These are phyloP conservation scores for Coemansia sp. DNA, from an alignment of 192 early-diverging fungal species.

Conservation along the genomic window DNA sequence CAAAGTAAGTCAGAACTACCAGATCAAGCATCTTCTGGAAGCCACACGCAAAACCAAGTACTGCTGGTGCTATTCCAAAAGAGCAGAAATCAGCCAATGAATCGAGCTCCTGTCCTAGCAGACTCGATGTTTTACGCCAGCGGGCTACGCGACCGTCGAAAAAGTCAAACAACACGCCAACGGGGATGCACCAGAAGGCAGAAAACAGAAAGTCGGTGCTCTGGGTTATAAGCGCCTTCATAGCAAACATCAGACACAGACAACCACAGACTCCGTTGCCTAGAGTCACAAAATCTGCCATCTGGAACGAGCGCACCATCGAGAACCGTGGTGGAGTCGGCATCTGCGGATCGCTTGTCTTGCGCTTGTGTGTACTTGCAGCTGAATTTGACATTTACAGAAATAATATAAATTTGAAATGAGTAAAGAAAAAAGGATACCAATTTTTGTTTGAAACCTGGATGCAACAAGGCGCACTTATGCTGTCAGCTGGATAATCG, in stretches of 20 bases:
- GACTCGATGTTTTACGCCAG: conserved; percentile 69
- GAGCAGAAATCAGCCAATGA: conserved; percentile 78
- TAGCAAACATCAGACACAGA: conserved; percentile 66
- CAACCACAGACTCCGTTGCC: conserved; percentile 81
- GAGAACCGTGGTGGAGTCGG: conserved; percentile 49
- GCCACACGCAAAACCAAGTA: conserved; percentile 78
- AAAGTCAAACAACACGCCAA: conserved; percentile 70
- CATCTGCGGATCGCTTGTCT: conserved; percentile 39
- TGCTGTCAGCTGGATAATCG: background rate
- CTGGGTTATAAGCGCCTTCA: conserved; percentile 67
- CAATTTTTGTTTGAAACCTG: background rate
- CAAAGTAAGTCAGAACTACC: conserved; percentile 77
- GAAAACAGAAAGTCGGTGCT: conserved; percentile 60
- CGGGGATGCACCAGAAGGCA: conserved; percentile 65
- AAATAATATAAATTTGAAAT: background rate
- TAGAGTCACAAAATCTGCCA: conserved; percentile 85
- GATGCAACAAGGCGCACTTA: background rate
- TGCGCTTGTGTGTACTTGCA: conserved; percentile 23
- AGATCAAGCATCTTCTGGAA: conserved; percentile 81
- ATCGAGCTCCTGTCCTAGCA: conserved; percentile 88
- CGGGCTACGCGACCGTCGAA: conserved; percentile 80
- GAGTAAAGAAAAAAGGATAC: conserved; percentile 2
- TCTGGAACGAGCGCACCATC: conserved; percentile 63
- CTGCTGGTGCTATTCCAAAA: conserved; percentile 83
- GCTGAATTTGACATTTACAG: conserved; percentile 2